Conservation (phyloP, 2,329 filamentous ascomycete genomes). For the Talaromyces pinophilus region DNA sequence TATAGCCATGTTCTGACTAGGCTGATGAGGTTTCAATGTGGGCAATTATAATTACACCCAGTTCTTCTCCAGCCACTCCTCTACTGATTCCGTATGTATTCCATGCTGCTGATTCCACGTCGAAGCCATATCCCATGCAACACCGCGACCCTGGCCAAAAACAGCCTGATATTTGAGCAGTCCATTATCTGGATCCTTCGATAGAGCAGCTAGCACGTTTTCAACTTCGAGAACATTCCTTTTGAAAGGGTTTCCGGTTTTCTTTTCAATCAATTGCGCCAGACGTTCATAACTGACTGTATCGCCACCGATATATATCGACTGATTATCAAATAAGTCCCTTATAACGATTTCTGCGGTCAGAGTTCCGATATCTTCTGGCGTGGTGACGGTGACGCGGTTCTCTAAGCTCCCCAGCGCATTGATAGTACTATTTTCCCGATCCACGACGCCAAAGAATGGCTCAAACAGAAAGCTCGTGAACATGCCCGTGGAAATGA, state of each 20-base stretch:
- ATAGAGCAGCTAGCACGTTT: slow-evolving; percentile 50
- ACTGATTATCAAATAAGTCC: slow-evolving; percentile 39
- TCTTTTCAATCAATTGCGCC: slow-evolving; percentile 55
- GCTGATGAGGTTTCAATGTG: too few relatives aligned
- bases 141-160: slow-evolving; percentile 61
- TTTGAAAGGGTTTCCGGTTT: slow-evolving; percentile 26
- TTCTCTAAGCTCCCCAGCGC: slow-evolving; percentile 65
- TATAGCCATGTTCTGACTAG: too few relatives aligned
- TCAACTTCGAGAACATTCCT: slow-evolving; percentile 29
- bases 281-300: slow-evolving; percentile 60
- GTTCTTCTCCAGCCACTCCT: not conserved
- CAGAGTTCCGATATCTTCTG: slow-evolving; percentile 63
- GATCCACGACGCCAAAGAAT: slow-evolving; percentile 64
- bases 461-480: slow-evolving; percentile 68
- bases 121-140: slow-evolving; percentile 57
- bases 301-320: slow-evolving; percentile 63
- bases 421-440: slow-evolving; percentile 44
- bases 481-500: slow-evolving; percentile 70
- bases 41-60: not conserved
- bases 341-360: slow-evolving; percentile 56
- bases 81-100: not conserved
- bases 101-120: slow-evolving; percentile 53
- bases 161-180: slow-evolving; percentile 62
- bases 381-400: slow-evolving; percentile 62
- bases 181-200: slow-evolving; percentile 48